Evolutionary conservation across 116 monocot species (phyloP), one percentile per base, ranked within the genome.

Genomic region (Dioscorea cayenensis): DNA sequence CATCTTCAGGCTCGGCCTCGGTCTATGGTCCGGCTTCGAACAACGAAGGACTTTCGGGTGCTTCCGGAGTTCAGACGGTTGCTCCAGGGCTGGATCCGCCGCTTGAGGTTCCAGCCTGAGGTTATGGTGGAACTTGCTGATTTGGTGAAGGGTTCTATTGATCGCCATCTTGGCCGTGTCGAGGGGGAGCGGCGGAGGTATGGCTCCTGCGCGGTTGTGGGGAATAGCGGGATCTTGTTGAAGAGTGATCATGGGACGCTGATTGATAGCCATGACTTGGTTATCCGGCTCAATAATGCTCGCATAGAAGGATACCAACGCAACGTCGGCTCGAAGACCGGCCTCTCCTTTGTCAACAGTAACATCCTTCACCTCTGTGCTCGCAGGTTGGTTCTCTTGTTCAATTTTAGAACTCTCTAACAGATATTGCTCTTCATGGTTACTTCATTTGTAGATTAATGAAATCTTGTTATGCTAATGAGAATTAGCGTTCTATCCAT

Each of bases 251-350:
- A 71, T 58, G 97, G 94, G 6, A 76, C 70, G 17, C 76, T 88
- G 52, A 99, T 99, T 72, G 94, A 99, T 67, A 14, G 69, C 63
- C 97, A 99, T 60, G 89, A 90, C 23, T 35, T 82, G 20, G 94
- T 99, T n/a, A 84, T 99, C 67, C 78, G 94, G 27, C 83, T 99
- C 50, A 94, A 99, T 78, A 99, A 94, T 65, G 99, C 99, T 4
- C 72, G 84, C 36, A 81, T 65, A 51, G n/a, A 55, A 0, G 91
- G 99, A 2, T 93, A 80, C 71, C 38, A 64, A 11, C 70, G 63
- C 36, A 67, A 89, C 66, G 99, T 99, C 16, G 99, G 99, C 0
- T 70, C 77, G 0, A 90, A 87, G 64, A 99, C 99, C 29, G 67
- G 55, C 27, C 32, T 99, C 58, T 82, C 99, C 21, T 99, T 94